These are phyloP conservation scores for Biscutella auriculata DNA, from an alignment of 441 rosid genomes.

Conservation along the genomic window DNA sequence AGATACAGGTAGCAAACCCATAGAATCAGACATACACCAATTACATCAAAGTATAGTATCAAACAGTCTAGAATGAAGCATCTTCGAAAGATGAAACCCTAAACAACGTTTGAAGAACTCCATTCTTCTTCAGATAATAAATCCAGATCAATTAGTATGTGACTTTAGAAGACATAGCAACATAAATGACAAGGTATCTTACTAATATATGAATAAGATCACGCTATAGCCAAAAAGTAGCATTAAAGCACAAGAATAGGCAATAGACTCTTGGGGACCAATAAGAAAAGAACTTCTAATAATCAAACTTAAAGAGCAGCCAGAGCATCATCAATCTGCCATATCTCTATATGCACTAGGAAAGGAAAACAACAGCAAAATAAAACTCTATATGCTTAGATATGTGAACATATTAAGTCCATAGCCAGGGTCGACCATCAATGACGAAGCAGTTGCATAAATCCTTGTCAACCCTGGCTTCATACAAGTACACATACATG, in stretches of 20 bases:
- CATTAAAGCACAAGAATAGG: not conserved
- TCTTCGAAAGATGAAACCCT: not conserved
- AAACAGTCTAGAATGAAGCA: not conserved
- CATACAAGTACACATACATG: too few species aligned
- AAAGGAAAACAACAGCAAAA: too few species aligned
- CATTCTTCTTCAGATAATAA: not conserved
- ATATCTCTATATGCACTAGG: too few species aligned
- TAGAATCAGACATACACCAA: not conserved
- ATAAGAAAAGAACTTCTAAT: not conserved
- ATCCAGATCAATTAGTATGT: not conserved
- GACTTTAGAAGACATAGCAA: not conserved
- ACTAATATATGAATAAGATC: not conserved
- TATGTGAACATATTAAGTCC: too few species aligned
- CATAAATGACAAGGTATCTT: not conserved
- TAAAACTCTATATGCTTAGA: too few species aligned
- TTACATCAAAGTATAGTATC: not conserved
- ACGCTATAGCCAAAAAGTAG: not conserved
- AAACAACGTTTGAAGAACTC: not conserved
- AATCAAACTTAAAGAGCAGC: not conserved
- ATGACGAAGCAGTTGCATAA: too few species aligned
- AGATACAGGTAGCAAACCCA: not conserved
- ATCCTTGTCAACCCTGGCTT: too few species aligned
- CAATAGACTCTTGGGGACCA: not conserved
- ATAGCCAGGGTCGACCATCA: too few species aligned
- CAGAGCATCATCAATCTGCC: too few species aligned